phyloP scores from a whole-genome alignment of 2,329 filamentous ascomycete genomes.

The Arthrobotrys pseudoclavata region DNA sequence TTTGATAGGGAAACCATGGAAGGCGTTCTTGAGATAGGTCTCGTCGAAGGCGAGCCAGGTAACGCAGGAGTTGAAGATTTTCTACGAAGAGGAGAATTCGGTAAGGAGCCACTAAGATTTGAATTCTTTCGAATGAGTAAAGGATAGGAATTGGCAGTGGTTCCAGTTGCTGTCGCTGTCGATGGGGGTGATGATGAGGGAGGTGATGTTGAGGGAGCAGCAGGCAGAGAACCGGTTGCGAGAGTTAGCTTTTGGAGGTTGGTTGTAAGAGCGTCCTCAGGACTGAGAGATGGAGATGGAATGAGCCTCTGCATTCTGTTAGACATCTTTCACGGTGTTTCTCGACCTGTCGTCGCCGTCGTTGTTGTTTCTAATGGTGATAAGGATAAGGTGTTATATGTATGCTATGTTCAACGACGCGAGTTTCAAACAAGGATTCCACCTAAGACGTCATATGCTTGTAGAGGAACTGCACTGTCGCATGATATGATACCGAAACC shows the following conservation, averaged over 20 bases:
- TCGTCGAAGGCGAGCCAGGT: slow-evolving; percentile 44
- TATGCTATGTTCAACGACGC: not conserved
- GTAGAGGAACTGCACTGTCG: not conserved
- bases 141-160: slow-evolving; percentile 12
- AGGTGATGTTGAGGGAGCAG: slow-evolving; percentile 16
- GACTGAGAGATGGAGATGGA: slow-evolving; percentile 43
- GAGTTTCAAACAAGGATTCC: not conserved
- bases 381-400: not conserved
- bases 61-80: slow-evolving; percentile 45
- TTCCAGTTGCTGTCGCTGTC: slow-evolving; percentile 7
- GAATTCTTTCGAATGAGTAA: slow-evolving; percentile 51
- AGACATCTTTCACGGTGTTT: slow-evolving; percentile 16
- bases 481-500: slow-evolving; percentile 6
- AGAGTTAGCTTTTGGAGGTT: slow-evolving; percentile 52
- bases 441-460: slow-evolving; percentile 2
- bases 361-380: not conserved
- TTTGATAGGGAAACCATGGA: slow-evolving; percentile 64
- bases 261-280: slow-evolving; percentile 39
- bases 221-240: slow-evolving; percentile 4
- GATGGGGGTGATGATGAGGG: slow-evolving; percentile 22
- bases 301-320: slow-evolving; percentile 41
- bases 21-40: slow-evolving; percentile 46
- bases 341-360: not conserved
- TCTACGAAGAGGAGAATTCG: slow-evolving; percentile 49
- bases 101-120: slow-evolving; percentile 43